Conservation (phyloP, 345 rosid species). For the Eutrema yunnanense region DNA sequence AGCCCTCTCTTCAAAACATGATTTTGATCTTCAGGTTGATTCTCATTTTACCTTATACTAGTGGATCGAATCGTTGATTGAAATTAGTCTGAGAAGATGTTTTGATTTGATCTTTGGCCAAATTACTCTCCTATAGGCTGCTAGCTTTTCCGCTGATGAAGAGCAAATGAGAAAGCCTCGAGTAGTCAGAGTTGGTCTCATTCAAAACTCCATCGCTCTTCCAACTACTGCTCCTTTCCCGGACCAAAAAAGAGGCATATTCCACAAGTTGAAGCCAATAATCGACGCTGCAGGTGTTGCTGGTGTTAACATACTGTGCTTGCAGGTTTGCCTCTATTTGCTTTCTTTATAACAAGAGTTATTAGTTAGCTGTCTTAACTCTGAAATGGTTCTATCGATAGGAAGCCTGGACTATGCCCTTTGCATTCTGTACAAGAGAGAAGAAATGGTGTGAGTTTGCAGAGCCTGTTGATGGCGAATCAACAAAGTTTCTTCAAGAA, state of each 20-base stretch:
- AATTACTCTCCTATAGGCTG: slow-evolving; percentile 42
- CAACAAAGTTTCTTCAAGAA: slow-evolving; percentile 76
- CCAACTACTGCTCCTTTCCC: slow-evolving; percentile 67
- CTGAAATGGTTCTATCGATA: slow-evolving; percentile 7
- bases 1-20: slow-evolving; percentile 47
- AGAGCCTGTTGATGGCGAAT: slow-evolving; percentile 83
- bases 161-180: slow-evolving; percentile 68
- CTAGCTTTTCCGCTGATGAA: slow-evolving; percentile 60
- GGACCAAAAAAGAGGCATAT: slow-evolving; percentile 65
- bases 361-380: neutral
- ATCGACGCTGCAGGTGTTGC: slow-evolving; percentile 85
- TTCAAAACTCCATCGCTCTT: slow-evolving; percentile 81
- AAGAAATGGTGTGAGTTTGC: slow-evolving; percentile 97
- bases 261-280: slow-evolving; percentile 61
- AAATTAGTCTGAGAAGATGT: neutral
- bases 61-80: neutral
- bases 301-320: slow-evolving; percentile 85
- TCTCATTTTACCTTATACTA: neutral
- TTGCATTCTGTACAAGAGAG: slow-evolving; percentile 95
- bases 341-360: neutral
- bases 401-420: slow-evolving; percentile 99
- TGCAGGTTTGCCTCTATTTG: slow-evolving; percentile 45
- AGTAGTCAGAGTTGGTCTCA: slow-evolving; percentile 82
- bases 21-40: slow-evolving; percentile 79
- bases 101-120: neutral